A percentile compares a stretch with the other conserved stretches of the same genome.
phyloP scores from a whole-genome alignment of 106 monocot species.

The Iris macrosiphon region DNA sequence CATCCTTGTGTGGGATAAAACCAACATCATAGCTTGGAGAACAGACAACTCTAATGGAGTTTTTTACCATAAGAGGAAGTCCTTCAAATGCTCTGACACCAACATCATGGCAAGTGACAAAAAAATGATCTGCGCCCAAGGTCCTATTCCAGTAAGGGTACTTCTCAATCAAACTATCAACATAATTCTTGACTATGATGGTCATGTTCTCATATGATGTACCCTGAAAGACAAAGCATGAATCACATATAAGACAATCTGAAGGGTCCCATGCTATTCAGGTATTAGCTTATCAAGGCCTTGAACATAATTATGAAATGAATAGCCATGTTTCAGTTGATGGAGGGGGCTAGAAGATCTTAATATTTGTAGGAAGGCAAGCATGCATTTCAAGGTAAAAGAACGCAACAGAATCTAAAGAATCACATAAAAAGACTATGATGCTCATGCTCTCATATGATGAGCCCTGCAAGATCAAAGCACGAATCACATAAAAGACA shows the following conservation, averaged over 20 bases:
- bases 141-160: slow-evolving; percentile 99
- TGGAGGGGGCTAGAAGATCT: too few relatives aligned
- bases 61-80: slow-evolving; percentile 59
- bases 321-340: too few relatives aligned
- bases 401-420: too few relatives aligned
- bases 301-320: too few relatives aligned
- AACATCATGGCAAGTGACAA: slow-evolving; percentile 98
- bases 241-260: slow-evolving; percentile 10
- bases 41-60: slow-evolving; percentile 88
- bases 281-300: not conserved
- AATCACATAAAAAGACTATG: too few relatives aligned
- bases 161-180: slow-evolving; percentile 76
- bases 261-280: not conserved
- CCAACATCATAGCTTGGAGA: slow-evolving; percentile 93
- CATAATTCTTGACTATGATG: slow-evolving; percentile 79
- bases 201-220: slow-evolving; percentile 98
- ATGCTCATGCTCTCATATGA: slow-evolving; percentile 95
- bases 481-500: slow-evolving; percentile 7
- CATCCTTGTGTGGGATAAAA: slow-evolving; percentile 87
- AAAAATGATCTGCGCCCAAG: slow-evolving; percentile 83
- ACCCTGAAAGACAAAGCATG: slow-evolving; percentile 41
- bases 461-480: slow-evolving; percentile 54
- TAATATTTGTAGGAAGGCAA: too few relatives aligned
- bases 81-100: slow-evolving; percentile 97
- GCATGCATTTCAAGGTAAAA: too few relatives aligned